Conservation (phyloP, 2,329 filamentous ascomycete genomes). For the Annulohypoxylon truncatum region DNA sequence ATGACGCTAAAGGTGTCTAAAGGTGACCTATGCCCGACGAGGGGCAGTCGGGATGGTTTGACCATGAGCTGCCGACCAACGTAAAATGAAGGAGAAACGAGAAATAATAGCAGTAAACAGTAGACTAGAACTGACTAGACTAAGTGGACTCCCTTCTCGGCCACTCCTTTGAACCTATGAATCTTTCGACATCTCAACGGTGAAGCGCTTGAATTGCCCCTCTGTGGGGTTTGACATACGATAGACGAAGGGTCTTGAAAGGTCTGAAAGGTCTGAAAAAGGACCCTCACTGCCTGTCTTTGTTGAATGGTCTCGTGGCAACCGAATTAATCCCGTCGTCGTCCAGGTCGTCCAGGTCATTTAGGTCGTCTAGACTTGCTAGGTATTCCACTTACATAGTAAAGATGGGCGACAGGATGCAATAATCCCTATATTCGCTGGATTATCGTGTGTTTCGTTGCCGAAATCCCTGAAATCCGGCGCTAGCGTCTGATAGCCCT, state of each 20-base stretch:
- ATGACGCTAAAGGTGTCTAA: constrained; percentile 9
- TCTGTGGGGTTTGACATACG: constrained; percentile 32
- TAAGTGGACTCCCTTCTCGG: constrained; percentile 34
- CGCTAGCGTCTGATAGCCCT: constrained; percentile 31
- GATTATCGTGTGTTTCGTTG: constrained; percentile 29
- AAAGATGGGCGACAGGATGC: constrained; percentile 15
- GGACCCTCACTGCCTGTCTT: not conserved
- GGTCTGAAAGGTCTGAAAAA: constrained; percentile 5
- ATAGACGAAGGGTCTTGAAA: constrained; percentile 9
- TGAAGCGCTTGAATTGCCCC: constrained; percentile 27
- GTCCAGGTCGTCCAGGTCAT: not conserved
- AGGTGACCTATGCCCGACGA: constrained; percentile 9
- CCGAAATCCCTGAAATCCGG: constrained; percentile 23
- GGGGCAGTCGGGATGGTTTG: constrained; percentile 14
- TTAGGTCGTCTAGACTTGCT: not conserved
- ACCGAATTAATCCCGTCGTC: constrained; percentile 7
- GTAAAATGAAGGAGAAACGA: constrained; percentile 32
- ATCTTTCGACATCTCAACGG: constrained; percentile 10
- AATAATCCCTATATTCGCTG: constrained; percentile 12
- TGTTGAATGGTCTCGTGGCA: constrained; percentile 12
- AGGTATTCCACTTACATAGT: constrained; percentile 6
- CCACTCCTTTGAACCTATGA: constrained; percentile 15
- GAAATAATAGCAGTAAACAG: not conserved
- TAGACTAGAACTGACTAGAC: constrained; percentile 6
- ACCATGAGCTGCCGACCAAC: constrained; percentile 26